A percentile compares a stretch with the other conserved stretches of the same genome.
These are phyloP conservation scores for Phialophora chinensis DNA, from an alignment of 2,329 filamentous ascomycete species.

Conservation along the genomic window DNA sequence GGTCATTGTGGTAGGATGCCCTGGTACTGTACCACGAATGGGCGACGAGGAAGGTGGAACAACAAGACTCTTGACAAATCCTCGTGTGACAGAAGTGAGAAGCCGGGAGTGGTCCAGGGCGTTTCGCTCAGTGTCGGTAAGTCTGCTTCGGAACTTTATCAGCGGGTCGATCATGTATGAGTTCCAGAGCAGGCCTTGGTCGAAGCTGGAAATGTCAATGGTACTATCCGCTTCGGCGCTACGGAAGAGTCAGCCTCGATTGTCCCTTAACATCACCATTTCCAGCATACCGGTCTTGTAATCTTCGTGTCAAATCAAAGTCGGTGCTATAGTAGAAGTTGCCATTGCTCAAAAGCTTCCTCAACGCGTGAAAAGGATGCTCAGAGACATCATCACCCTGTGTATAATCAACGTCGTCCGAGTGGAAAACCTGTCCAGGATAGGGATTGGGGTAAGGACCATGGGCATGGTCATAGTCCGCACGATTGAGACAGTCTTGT, in stretches of 20 bases:
- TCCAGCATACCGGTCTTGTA: slow-evolving; percentile 76
- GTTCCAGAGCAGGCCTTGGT: slow-evolving; percentile 95
- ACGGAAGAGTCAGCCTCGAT: slow-evolving; percentile 35
- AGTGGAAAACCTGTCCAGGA: slow-evolving; percentile 58
- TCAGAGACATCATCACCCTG: slow-evolving; percentile 74
- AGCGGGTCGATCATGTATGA: slow-evolving; percentile 97
- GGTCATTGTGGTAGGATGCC: slow-evolving; percentile 81
- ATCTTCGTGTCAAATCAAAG: slow-evolving; percentile 90
- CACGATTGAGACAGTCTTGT: slow-evolving; percentile 81
- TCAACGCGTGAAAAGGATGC: slow-evolving; percentile 87
- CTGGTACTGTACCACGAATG: slow-evolving; percentile 70
- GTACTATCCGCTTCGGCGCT: slow-evolving; percentile 76
- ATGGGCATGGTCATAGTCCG: slow-evolving; percentile 80
- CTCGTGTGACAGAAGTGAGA: slow-evolving; percentile 89
- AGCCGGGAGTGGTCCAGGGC: slow-evolving; percentile 86
- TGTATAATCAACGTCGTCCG: slow-evolving; percentile 62
- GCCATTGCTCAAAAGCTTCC: slow-evolving; percentile 89
- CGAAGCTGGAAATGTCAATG: slow-evolving; percentile 90
- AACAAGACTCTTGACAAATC: slow-evolving; percentile 85
- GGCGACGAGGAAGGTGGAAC: slow-evolving; percentile 74
- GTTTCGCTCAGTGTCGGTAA: slow-evolving; percentile 75
- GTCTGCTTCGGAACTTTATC: slow-evolving; percentile 82
- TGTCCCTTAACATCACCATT: slow-evolving; percentile 22
- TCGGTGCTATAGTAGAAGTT: slow-evolving; percentile 99
- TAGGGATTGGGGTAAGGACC: slow-evolving; percentile 61